phyloP scores from a whole-genome alignment of 2,329 filamentous ascomycete genomes.

The Aureobasidium sp. region DNA sequence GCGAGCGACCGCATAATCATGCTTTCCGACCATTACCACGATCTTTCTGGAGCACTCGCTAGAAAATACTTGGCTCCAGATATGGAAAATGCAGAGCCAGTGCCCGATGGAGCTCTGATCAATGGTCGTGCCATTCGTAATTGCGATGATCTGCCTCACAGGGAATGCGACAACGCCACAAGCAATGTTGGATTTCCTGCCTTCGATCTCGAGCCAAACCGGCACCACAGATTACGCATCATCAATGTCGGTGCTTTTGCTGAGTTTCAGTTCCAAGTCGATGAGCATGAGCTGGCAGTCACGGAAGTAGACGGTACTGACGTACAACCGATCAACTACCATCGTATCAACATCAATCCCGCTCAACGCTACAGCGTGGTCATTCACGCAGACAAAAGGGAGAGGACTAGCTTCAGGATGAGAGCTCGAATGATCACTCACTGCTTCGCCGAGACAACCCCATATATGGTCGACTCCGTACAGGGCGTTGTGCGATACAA shows the following conservation, averaged over 20 bases:
- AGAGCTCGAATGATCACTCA: constrained; percentile 52
- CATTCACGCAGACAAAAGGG: constrained; percentile 41
- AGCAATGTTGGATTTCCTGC: constrained; percentile 21
- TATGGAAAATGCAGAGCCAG: constrained; percentile 48
- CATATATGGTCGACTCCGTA: constrained; percentile 38
- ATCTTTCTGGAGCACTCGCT: constrained; percentile 39
- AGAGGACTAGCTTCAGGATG: constrained; percentile 31
- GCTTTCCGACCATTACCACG: constrained; percentile 61
- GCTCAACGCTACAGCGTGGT: constrained; percentile 63
- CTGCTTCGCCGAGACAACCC: constrained; percentile 49
- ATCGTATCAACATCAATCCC: constrained; percentile 53
- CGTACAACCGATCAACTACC: constrained; percentile 46
- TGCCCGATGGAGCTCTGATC: constrained; percentile 36
- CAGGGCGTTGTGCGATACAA: constrained; percentile 43
- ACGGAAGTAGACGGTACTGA: constrained; percentile 60
- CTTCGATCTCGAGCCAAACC: constrained; percentile 32
- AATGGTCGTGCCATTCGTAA: constrained; percentile 32
- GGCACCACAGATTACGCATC: constrained; percentile 51
- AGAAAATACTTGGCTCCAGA: constrained; percentile 45
- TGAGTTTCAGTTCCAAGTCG: constrained; percentile 57
- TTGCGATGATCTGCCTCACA: constrained; percentile 29
- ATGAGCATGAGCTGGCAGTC: constrained; percentile 53
- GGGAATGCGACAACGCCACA: constrained; percentile 29
- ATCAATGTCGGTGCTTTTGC: constrained; percentile 57
- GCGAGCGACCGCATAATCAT: constrained; percentile 52